Base-by-base conservation (phyloP, 2,329 filamentous ascomycete species). In the Penicillium olsonii region DNA sequence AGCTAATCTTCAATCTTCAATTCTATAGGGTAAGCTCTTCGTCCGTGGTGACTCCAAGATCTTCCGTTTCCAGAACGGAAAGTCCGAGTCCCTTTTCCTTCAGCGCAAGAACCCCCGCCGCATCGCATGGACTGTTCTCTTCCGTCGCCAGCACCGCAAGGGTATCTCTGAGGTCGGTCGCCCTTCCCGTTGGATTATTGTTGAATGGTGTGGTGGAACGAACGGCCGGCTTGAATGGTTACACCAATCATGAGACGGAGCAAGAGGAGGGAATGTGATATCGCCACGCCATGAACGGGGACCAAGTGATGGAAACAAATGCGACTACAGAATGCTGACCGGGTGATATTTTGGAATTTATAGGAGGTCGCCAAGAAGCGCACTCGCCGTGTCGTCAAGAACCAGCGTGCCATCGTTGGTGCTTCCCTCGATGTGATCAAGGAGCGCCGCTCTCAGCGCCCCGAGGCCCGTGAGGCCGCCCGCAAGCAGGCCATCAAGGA, bases 71-170 rank as follows among this genome's bases (percentile, higher is more conserved):
- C 91, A 96, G 82, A 96, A 95, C 82, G 91, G 94, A 84, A 99
- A 99, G 84, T 92, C 90, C 80, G 94, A 99, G 83, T 96, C 91
- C 67, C 90, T 99, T 67, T 99, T 99, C 87, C 90, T 97, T 69
- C 94, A 99, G 86, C 92, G 94, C 85, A 99, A 99, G 90, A 99
- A 99, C 87, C 94, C 94, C 77, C 92, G 94, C 79, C 91, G 92
- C 77, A 97, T 99, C 79, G 87, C 92, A 68, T 99, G 94, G 94
- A 99, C 94, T 66, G 87, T 92, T 71, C 89, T 99, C 63, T 99
- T 90, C 90, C 87, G 94, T 78, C 89, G 92, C 80, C 90, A 95
- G 83, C 92, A 96, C 88, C 94, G 92, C 85, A 99, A 99, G 91
- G 94, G 94, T 87, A 95, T 97, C 82, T 95, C 92, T 84, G 94